Evolutionary conservation across 805 yeast genomes (phyloP), one percentile per base, ranked within the genome.

Genomic region (Candida yuanshanica): DNA sequence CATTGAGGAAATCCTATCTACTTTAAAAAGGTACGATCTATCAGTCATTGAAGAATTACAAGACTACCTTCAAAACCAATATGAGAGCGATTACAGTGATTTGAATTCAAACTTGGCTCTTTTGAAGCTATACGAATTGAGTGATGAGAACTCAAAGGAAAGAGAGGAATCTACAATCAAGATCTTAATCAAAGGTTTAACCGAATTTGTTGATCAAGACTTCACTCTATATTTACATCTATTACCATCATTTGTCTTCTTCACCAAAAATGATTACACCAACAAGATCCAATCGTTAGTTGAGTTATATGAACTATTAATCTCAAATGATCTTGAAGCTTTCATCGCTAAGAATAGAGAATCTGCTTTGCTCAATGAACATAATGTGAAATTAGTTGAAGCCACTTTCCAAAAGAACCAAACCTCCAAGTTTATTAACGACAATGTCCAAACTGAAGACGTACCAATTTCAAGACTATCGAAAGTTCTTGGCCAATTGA

Each of bases 31-130:
- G 53, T 72, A 70, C 55, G 70, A 70, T 45, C 64, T 65, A 17
- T 64, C 64, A 11, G 69, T 66, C 18, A 64, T 67, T 45, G 62
- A 65, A 39, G 68, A 63, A 24, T 57, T 72, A 18, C 73, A 72
- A 51, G 69, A 67, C n/a, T 72, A 72, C 45, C 62, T 70, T 33
- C 50, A 52, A 26, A 48, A 56, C 20, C 77, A 72, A 48, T 66
- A 70, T 49, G 42, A 49, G 13, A 55, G 56, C 17, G 59, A 58
- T 21, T 70, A 57, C 50, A 57, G 58, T 41, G 74, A 68, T 49
- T 53, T 69, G 35, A 62, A 56, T 46, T 70, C 77, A 45, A 71
- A 70, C 51, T 50, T 71, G 52, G 77, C 77, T 1, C 58, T 72
- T 18, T 56, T 72, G 45, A 72, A 72, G 43, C 59, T 72, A 37